phyloP scores from a whole-genome alignment of 352 stramenopile genomes.

The Phytophthora aleatoria region DNA sequence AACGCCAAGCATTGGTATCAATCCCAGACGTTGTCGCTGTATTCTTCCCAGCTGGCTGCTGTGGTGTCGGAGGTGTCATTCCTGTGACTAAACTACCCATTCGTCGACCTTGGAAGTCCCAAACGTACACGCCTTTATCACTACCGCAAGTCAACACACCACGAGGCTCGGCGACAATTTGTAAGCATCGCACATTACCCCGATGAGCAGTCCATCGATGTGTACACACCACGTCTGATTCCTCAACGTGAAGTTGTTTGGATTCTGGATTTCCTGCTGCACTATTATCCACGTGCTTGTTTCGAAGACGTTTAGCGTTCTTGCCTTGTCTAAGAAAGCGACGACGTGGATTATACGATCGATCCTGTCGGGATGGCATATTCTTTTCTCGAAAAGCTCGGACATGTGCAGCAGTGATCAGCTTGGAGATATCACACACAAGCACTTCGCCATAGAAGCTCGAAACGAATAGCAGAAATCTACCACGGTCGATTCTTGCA shows the following conservation, averaged over 20 bases:
- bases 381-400: conserved; percentile 63
- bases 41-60: conserved; percentile 1
- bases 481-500: conserved; percentile 47
- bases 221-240: conserved; percentile 46
- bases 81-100: conserved; percentile 43
- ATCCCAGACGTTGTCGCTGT: background rate
- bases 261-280: conserved; percentile 7
- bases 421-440: conserved; percentile 57
- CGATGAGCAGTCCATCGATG: conserved; percentile 60
- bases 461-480: conserved; percentile 48
- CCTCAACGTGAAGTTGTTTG: conserved; percentile 26
- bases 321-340: conserved; percentile 74
- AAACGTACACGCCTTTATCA: conserved; percentile 67
- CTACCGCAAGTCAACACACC: conserved; percentile 67
- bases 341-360: conserved; percentile 74
- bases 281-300: conserved; percentile 22
- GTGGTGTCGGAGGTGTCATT: conserved; percentile 3
- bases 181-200: conserved; percentile 52
- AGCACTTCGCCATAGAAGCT: conserved; percentile 55
- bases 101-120: conserved; percentile 51
- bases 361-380: conserved; percentile 53
- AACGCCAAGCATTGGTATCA: conserved; percentile 44
- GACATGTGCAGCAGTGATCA: conserved; percentile 45
- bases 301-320: conserved; percentile 56
- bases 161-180: conserved; percentile 62